Percentiles rank a stretch among this genome's conserved stretches.
Conservation (phyloP, 176 grass and related monocot genomes). For the Musa beccarii region DNA sequence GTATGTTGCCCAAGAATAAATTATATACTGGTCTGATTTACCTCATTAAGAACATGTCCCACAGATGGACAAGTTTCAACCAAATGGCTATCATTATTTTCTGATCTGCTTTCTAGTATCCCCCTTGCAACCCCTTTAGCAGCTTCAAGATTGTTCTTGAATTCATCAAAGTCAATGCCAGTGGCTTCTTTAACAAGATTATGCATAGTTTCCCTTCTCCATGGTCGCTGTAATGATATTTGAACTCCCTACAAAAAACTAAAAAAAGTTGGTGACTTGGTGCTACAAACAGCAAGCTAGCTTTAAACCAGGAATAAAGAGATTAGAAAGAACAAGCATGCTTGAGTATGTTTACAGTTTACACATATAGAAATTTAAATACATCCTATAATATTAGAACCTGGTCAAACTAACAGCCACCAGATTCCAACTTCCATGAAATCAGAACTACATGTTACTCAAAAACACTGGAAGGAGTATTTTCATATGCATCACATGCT, state of each 20-base stretch:
- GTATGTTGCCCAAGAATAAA: too few species aligned
- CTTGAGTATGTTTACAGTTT: too few species aligned
- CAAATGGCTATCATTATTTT: conserved; percentile 35
- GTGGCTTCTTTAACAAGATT: conserved; percentile 88
- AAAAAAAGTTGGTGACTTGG: conserved; percentile 17
- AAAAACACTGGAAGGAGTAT: not conserved
- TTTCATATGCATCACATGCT: not conserved
- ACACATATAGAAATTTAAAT: too few species aligned
- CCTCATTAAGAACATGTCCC: conserved; percentile 96
- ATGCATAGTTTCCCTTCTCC: conserved; percentile 97
- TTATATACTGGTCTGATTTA: conserved; percentile 13
- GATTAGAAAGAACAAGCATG: not conserved
- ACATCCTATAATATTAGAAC: not conserved
- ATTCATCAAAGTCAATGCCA: conserved; percentile 70
- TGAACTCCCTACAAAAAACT: conserved; percentile 58
- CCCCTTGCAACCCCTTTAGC: conserved; percentile 53
- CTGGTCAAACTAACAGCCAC: too few species aligned
- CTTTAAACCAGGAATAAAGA: not conserved
- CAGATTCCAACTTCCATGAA: not conserved
- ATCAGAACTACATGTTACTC: too few species aligned
- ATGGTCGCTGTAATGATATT: conserved; percentile 83
- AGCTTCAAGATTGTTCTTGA: conserved; percentile 47
- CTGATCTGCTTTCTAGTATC: conserved; percentile 38
- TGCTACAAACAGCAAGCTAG: not conserved
- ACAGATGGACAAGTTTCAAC: conserved; percentile 61